Base-by-base conservation (phyloP, 108 stramenopile species). In the Skeletonema potamos region DNA sequence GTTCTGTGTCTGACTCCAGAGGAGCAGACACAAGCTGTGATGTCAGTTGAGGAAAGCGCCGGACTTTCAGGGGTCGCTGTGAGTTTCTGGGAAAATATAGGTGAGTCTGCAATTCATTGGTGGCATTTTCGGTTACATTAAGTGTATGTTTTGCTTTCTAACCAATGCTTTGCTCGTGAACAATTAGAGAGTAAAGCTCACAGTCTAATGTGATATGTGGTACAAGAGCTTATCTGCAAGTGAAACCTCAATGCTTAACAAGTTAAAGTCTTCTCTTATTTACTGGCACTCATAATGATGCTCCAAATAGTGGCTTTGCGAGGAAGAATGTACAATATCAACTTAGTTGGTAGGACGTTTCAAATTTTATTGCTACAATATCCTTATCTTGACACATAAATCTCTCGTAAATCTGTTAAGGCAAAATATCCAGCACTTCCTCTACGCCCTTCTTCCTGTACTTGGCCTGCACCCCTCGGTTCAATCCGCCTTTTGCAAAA, bases 1-100 rank as follows among this genome's bases (percentile, higher is more conserved):
- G 91, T 95, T n/a, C 65, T 95, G 62, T 87, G 86, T 62, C 73
- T 95, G 12, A 95, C 93, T 10, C 81, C 85, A 0, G 86, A 89
- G 44, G 93, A 95, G 74, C 86, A 87, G 66, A 61, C 67, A 13
- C 56, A 75, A 32, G 93, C 90, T 17, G 74, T 87, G 33, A 46
- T 64, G 22, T 78, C 77, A 18, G 75, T 92, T 24, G 88, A 91
- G 57, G 72, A 76, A 48, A 83, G 73, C 46, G 83, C 77, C 0
- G 84, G 81, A 30, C 59, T 88, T 4, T 65, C 63, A 12, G 84
- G 84, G 27, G 82, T 88, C 18, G 82, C 85, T 32, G 55, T 64
- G 4, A 76, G 76, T 7, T 79, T 88, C 44, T 83, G 83, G 66
- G 87, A 88, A 68, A 81, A 73, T 28, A 15, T 88, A 10, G 76